Conservation (phyloP, 208 protist species). For the Trypanosoma mega region DNA sequence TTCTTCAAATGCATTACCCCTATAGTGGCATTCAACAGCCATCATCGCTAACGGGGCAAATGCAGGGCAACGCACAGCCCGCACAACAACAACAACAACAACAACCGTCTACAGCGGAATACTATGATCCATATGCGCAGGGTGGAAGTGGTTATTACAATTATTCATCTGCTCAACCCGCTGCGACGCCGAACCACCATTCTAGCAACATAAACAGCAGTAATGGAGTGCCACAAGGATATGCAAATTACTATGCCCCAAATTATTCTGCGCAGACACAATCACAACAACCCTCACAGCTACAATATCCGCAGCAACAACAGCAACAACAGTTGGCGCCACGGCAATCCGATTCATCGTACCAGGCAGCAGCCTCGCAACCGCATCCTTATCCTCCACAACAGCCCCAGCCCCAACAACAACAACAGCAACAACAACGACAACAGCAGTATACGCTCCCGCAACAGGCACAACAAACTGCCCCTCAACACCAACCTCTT, state of each 20-base stretch:
- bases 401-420: conserved; percentile 5
- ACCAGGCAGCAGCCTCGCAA: no score
- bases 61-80: background rate
- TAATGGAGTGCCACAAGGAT: background rate
- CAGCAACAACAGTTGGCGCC: conserved; percentile 17
- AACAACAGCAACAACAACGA: conserved; percentile 2
- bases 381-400: background rate
- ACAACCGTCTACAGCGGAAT: background rate
- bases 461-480: background rate
- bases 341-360: background rate
- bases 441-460: background rate
- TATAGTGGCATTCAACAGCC: conserved; percentile 10
- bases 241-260: conserved; percentile 11
- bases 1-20: no score
- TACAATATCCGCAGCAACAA: conserved; percentile 11
- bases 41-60: background rate
- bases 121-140: background rate
- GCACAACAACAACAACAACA: background rate
- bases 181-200: no score
- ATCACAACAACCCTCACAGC: conserved; percentile 8
- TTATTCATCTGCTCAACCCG: background rate
- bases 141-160: conserved; percentile 19
- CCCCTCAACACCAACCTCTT: conserved; percentile 1
- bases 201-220: background rate
- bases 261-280: conserved; percentile 13